Conservation (phyloP, 2,329 filamentous ascomycete species). For the Monilinia fructicola region DNA sequence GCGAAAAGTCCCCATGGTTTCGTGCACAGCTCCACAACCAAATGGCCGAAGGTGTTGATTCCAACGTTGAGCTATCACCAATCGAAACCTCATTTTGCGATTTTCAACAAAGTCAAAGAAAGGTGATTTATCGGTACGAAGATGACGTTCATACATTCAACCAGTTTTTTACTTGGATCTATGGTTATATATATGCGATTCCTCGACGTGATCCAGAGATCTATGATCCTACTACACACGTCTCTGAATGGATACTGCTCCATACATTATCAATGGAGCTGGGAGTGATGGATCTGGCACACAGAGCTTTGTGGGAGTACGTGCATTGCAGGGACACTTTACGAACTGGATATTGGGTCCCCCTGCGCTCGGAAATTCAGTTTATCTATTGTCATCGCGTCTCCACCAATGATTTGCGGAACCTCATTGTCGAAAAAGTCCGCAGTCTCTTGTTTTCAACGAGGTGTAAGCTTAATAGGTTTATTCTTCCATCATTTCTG, state of each 20-base stretch:
- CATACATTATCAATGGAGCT: conserved; percentile 1
- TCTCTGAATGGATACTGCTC: conserved; percentile 17
- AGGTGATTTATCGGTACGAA: background rate
- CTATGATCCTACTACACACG: background rate
- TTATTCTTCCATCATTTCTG: background rate
- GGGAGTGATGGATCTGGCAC: conserved; percentile 6
- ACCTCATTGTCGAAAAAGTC: background rate
- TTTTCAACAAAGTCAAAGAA: background rate
- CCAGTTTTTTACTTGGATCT: conserved; percentile 13
- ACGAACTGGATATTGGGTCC: conserved; percentile 8
- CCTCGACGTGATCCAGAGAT: background rate
- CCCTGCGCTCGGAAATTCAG: background rate
- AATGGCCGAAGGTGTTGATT: background rate
- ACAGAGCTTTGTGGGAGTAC: conserved; percentile 4
- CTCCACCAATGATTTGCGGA: background rate
- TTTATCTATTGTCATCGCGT: conserved; percentile 1
- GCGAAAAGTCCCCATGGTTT: conserved; percentile 16
- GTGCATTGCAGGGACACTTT: background rate
- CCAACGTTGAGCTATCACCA: background rate
- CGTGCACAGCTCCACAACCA: background rate
- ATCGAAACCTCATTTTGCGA: background rate
- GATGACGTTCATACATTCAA: conserved; percentile 17
- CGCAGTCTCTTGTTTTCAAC: background rate
- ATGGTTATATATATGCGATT: background rate
- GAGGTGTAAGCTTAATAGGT: background rate